Percentiles rank a stretch among this genome's conserved stretches.
phyloP scores from a whole-genome alignment of 1,139 yeast species.

The Saccharomyces hybrid region DNA sequence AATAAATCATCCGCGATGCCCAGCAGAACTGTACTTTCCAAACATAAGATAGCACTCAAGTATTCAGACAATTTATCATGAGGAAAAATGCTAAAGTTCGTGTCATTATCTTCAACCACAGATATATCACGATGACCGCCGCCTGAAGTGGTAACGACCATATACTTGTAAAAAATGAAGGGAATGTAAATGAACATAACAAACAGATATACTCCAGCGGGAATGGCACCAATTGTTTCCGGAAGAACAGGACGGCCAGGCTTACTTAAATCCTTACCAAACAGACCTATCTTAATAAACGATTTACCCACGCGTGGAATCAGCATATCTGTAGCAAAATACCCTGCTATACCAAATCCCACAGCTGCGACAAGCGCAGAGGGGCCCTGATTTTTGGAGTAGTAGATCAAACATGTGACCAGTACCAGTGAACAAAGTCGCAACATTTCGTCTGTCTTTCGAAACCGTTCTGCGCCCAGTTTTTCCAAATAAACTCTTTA shows the following conservation, averaged over 20 bases:
- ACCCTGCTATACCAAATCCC: conserved; percentile 66
- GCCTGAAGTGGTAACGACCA: conserved; percentile 53
- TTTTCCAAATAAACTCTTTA: background rate
- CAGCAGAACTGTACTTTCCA: conserved; percentile 74
- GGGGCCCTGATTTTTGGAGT: conserved; percentile 16
- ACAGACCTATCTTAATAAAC: conserved; percentile 70
- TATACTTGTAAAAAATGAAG: conserved; percentile 73
- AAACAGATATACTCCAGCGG: conserved; percentile 74
- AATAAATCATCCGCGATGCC: conserved; percentile 94
- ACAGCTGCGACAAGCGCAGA: conserved; percentile 39
- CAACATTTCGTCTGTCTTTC: conserved; percentile 2
- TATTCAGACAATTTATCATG: conserved; percentile 82
- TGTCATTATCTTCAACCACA: conserved; percentile 9
- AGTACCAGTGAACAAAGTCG: conserved; percentile 10
- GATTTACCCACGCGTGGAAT: conserved; percentile 62
- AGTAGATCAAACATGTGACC: conserved; percentile 3
- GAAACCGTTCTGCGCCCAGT: background rate
- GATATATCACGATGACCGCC: conserved; percentile 45
- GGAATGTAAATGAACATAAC: conserved; percentile 84
- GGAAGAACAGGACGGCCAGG: conserved; percentile 65
- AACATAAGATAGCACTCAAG: conserved; percentile 73
- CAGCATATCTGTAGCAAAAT: conserved; percentile 46
- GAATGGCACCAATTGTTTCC: conserved; percentile 85
- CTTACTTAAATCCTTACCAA: conserved; percentile 79
- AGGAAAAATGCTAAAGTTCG: conserved; percentile 47